phyloP scores from a whole-genome alignment of 257 asterid genomes.

The Handroanthus guayacan region DNA sequence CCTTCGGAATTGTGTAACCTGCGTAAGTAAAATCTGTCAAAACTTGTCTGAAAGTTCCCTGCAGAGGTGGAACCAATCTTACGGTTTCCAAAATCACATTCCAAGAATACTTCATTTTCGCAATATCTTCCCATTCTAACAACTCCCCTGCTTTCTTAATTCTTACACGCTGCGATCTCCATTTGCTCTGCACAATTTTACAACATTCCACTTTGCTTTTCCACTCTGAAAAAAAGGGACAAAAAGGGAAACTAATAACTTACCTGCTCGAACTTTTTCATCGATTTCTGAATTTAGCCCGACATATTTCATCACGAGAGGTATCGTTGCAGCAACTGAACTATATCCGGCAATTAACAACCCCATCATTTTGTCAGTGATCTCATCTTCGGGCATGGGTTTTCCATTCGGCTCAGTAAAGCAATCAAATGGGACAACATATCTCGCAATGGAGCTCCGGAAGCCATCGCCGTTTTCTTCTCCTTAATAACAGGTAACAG shows the following conservation, averaged over 20 bases:
- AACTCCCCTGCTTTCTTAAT: constrained; percentile 56
- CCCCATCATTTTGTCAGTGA: constrained; percentile 80
- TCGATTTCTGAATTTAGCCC: constrained; percentile 58
- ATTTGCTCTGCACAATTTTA: constrained; percentile 57
- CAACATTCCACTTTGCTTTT: too few species aligned
- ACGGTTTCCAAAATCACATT: constrained; percentile 72
- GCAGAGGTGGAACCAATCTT: constrained; percentile 80
- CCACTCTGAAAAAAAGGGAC: not conserved
- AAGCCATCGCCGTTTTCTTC: constrained; percentile 56
- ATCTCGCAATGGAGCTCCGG: constrained; percentile 43
- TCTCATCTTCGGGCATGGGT: constrained; percentile 61
- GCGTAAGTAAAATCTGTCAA: constrained; percentile 65
- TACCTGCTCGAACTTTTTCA: constrained; percentile 58
- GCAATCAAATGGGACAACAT: constrained; percentile 58
- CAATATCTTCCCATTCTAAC: constrained; percentile 76
- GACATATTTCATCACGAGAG: constrained; percentile 71
- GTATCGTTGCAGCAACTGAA: constrained; percentile 69
- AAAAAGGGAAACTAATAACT: too few species aligned
- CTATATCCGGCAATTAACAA: constrained; percentile 71
- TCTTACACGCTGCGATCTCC: constrained; percentile 59
- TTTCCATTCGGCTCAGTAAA: constrained; percentile 49
- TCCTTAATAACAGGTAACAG: constrained; percentile 56
- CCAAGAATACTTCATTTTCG: constrained; percentile 76
- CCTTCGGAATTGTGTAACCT: constrained; percentile 79
- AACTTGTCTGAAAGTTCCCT: constrained; percentile 74